Percentiles rank a stretch among this genome's conserved stretches.
These are phyloP conservation scores for Paragyromitra xinjiangensis DNA, from an alignment of 495 filamentous ascomycete species.

Conservation along the genomic window DNA sequence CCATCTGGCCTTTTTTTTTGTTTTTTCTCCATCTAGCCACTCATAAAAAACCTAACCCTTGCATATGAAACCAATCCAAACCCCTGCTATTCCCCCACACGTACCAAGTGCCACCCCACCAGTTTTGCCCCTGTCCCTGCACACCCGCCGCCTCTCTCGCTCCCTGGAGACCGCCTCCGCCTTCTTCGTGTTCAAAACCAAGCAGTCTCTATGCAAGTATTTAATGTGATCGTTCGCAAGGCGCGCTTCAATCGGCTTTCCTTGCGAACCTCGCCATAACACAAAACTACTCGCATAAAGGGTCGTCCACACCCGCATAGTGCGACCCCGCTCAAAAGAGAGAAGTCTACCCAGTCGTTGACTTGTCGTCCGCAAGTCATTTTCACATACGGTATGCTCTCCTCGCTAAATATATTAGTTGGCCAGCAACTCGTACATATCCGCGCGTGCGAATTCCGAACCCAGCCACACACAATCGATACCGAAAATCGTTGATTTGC, in stretches of 20 bases:
- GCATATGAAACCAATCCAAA: conserved; percentile 41
- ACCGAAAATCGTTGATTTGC: conserved; percentile 56
- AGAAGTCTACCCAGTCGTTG: conserved; percentile 40
- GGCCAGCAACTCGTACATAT: conserved; percentile 48
- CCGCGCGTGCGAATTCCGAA: conserved; percentile 53
- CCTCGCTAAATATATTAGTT: conserved; percentile 46
- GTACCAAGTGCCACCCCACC: conserved; percentile 38
- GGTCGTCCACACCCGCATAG: conserved; percentile 48
- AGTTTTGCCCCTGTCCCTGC: conserved; percentile 44
- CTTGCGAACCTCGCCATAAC: conserved; percentile 37
- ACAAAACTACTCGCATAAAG: conserved; percentile 49
- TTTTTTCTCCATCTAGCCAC: conserved; percentile 35
- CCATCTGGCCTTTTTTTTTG: conserved; percentile 38
- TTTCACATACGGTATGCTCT: conserved; percentile 19
- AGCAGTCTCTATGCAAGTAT: conserved; percentile 49
- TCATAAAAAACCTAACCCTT: conserved; percentile 47
- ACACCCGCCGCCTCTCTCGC: conserved; percentile 20
- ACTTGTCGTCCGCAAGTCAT: conserved; percentile 36
- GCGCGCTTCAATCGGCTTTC: conserved; percentile 51
- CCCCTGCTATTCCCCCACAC: conserved; percentile 49
- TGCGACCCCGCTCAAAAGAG: conserved; percentile 51
- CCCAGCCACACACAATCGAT: conserved; percentile 54
- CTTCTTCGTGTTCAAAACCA: conserved; percentile 47
- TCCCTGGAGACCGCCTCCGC: conserved; percentile 11
- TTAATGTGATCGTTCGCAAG: conserved; percentile 52